Evolutionary conservation across 2,329 filamentous ascomycete species (phyloP), one percentile per base, ranked within the genome.

Genomic region (Alternaria incomplexa): DNA sequence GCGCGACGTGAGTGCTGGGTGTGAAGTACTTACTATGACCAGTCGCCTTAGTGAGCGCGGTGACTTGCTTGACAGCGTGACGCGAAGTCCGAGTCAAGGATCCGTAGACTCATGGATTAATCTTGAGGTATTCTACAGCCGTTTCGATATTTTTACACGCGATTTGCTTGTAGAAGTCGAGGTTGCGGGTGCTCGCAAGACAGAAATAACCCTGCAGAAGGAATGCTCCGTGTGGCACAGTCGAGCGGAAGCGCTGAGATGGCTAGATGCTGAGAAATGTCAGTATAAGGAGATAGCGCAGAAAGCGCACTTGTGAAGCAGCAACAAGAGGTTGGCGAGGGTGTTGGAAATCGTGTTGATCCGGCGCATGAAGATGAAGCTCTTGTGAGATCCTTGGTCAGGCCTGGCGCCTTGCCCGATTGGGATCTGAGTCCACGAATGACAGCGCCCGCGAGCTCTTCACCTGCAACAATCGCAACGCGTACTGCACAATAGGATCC

Each of bases 141-240:
- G 9, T 23, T 15, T 30, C 8, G n/a, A 44, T 40, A 30, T 26
- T 26, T 52, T 44, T 40, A 28, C 23, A 36, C 36, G 22, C 12
- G 50, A 32, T 57, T 59, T 61, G 56, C 52, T 58, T 45, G 63
- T 53, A 55, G 50, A 54, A 40, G 59, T 64, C 36, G 58, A 58
- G 60, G 47, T 62, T 52, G 61, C 59, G 59, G 55, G 56, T 61
- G 56, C 57, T 68, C 56, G 60, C 63, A 65, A 63, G 59, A 68
- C 61, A 64, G 57, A 67, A 65, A 63, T 62, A 65, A 64, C 65
- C 67, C 65, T 71, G 67, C 70, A 71, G 68, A 72, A 70, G 66
- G 68, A 76, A 74, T 77, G 72, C 71, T 77, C 73, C 65, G 57
- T 63, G 69, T 55, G 70, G 62, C 65, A 66, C 68, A 63, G 67